Percentiles rank a stretch among this genome's conserved stretches.
These are phyloP conservation scores for Solanum pennellii DNA, from an alignment of 257 asterid genomes.

Conservation along the genomic window DNA sequence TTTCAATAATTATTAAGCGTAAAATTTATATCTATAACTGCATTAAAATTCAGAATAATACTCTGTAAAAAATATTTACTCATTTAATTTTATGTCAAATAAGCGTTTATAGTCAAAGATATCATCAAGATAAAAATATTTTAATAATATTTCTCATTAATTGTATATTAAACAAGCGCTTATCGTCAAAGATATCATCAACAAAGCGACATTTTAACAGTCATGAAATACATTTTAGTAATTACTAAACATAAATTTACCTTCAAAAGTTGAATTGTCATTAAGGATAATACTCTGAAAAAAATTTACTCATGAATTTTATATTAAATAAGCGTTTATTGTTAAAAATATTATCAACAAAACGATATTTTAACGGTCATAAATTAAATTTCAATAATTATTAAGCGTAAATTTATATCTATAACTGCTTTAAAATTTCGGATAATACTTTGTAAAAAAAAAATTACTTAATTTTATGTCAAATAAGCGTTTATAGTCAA, in stretches of 20 bases:
- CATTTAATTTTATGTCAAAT: neutral
- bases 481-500: neutral
- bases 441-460: neutral
- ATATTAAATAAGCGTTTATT: neutral
- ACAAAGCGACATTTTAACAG: neutral
- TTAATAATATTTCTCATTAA: neutral
- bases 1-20: no score
- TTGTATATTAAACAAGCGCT: neutral
- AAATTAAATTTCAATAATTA: no score
- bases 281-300: neutral
- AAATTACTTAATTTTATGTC: neutral
- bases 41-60: neutral
- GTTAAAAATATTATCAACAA: neutral
- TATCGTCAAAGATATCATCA: neutral
- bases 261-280: neutral
- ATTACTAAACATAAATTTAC: neutral
- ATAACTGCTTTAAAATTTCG: no score
- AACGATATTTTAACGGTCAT: no score
- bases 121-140: neutral
- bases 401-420: no score
- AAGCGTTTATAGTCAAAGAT: neutral
- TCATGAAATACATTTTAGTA: neutral
- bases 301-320: neutral
- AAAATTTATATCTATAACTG: no score
- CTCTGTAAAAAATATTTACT: neutral